Base-by-base conservation (phyloP, 306 rosid species). In the Citrullus amarus region DNA sequence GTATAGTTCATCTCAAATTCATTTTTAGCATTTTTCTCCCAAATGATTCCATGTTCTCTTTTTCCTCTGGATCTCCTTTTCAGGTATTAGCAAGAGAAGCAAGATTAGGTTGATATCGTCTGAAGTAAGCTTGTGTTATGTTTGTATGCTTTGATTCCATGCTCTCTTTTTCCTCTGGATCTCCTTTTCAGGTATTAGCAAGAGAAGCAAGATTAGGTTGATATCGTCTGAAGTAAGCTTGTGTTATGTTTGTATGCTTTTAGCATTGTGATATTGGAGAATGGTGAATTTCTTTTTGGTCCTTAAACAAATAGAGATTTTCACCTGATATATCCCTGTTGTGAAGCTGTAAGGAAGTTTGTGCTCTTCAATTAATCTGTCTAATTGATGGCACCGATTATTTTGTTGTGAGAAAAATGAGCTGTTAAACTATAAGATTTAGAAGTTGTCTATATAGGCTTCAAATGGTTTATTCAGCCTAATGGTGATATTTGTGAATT, bases 31-130 rank as follows among this genome's bases (percentile, higher is more conserved):
- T 71, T 46, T 32, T 71, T 48, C 57, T 60, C 74, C 54, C 58
- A 41, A 54, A 16, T 63, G 41, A 63, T 56, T 50, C 32, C 8
- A 7, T 78, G 36, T 8, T 68, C 68, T 11, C 4, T 7, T 74
- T 48, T 55, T 14, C 32, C 36, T 30, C 15, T 20, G 4, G 38
- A 57, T 16, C 75, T 58, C 79, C 62, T 65, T 79, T 74, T 41
- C 89, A 94, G 97, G 98, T 94, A 82, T 86, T 94, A 77, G 90
- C 79, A 79, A 89, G 98, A 85, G 97, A 94, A 90, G 97, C 98
- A 63, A 90, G 97, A 87, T 85, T 94, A 82, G 97, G 94, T 62
- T 92, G 87, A 86, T 83, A 69, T 76, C 18, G 5, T 68, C 34
- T 13, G 3, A 43, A 41, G 51, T 66, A 66, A 38, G 75, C 22